Evolutionary conservation across 2,329 filamentous ascomycete genomes (phyloP), one percentile per base, ranked within the genome.

Genomic region (Cladosporium sp.): DNA sequence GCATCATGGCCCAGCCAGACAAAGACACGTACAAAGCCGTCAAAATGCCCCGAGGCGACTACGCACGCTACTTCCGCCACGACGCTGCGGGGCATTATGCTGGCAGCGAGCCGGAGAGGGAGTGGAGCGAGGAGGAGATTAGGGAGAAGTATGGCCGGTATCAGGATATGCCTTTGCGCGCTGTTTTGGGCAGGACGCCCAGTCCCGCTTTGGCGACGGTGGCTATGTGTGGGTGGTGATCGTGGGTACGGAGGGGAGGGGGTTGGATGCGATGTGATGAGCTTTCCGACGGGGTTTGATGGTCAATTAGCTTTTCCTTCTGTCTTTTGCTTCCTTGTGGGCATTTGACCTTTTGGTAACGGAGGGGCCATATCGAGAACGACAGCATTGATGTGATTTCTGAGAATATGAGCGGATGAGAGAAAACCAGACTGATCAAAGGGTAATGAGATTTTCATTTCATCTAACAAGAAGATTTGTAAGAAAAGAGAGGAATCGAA

Each of bases 31-130:
- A 57, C 38, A 42, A 55, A 30, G 56, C 58, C 2, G 49, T 65
- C 45, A 61, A 62, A 52, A 64, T 65, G 62, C 60, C 63, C 18
- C 49, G 63, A 12, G 43, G 55, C 9, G 63, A 63, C 12, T 64
- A 64, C 20, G 56, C 58, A 35, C 52, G 53, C 9, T 55, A 56
- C 18, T 62, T 62, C 40, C 53, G 50, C 16, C 55, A 55, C 20
- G 61, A 64, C 42, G 35, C 43, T 19, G 36, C 57, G 6, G 57
- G 61, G 2, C 57, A 56, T 16, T 64, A 64, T 54, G 59, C 51
- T n/a, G 63, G 62, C 3, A 62, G 55, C 3, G 62, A 65, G 48
- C 54, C 58, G 12, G 57, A 65, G 52, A 51, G 57, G 29, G 52
- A 62, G 13, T 65, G 63, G 59, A 52, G 52, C 39, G 58, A 62